A percentile compares a stretch with the other conserved stretches of the same genome.
Evolutionary conservation across 2,329 filamentous ascomycete genomes (phyloP).

Genomic region (Aspergillus pseudoterreus): DNA sequence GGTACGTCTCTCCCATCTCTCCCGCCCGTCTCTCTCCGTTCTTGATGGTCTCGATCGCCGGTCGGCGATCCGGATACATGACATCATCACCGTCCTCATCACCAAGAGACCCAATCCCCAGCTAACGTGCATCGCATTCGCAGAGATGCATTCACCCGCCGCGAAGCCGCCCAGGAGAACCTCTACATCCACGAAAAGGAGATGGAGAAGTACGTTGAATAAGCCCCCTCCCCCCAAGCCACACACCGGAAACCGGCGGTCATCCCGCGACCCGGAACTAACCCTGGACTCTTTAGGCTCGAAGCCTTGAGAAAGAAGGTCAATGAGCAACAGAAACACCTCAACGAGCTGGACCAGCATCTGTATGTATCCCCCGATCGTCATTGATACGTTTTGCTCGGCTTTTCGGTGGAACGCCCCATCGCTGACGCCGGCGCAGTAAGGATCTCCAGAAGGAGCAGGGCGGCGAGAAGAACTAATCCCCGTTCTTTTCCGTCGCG

Average conservation of each 20-base stretch:
- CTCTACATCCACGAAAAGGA: slow-evolving; percentile 82
- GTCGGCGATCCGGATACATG: slow-evolving; percentile 7
- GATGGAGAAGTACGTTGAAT: slow-evolving; percentile 66
- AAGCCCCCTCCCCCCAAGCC: too few species aligned
- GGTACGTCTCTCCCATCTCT: slow-evolving; percentile 28
- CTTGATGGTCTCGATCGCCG: neutral
- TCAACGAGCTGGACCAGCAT: slow-evolving; percentile 80
- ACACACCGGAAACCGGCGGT: neutral
- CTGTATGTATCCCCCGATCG: slow-evolving; percentile 58
- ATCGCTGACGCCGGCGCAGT: slow-evolving; percentile 41
- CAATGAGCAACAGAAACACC: slow-evolving; percentile 72
- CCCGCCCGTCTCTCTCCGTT: neutral
- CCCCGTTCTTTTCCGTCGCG: slow-evolving; percentile 8
- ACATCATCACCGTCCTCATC: slow-evolving; percentile 13
- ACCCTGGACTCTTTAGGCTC: slow-evolving; percentile 47
- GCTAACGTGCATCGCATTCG: slow-evolving; percentile 8
- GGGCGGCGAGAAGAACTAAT: slow-evolving; percentile 58
- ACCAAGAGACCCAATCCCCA: neutral
- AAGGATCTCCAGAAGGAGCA: slow-evolving; percentile 72
- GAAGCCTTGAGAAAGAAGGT: slow-evolving; percentile 66
- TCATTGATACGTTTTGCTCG: neutral
- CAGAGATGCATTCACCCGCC: slow-evolving; percentile 89
- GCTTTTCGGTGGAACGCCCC: neutral
- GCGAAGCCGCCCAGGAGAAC: slow-evolving; percentile 83
- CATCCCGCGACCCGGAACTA: neutral